Evolutionary conservation across 345 rosid species (phyloP).

Genomic region (Eucalyptus tenuipes): DNA sequence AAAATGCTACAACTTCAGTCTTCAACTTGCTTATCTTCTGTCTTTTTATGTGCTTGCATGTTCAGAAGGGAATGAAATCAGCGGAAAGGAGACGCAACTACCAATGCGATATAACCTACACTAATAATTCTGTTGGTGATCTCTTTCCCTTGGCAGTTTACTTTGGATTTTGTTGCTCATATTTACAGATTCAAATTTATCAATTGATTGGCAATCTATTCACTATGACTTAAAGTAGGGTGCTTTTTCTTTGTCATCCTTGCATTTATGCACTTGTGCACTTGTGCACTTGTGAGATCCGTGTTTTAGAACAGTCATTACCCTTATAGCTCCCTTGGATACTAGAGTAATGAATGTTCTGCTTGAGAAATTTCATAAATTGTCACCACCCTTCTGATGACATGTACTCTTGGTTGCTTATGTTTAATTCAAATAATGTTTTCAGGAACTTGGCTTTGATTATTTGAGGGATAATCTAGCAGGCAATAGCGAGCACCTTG

Average conservation of each 20-base stretch:
- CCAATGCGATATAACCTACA: slow-evolving; percentile 83
- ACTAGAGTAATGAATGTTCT: not conserved
- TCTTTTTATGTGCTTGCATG: slow-evolving; percentile 2
- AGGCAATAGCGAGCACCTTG: slow-evolving; percentile 67
- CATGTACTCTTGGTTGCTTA: not conserved
- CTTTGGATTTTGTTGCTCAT: not conserved
- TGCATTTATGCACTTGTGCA: not conserved
- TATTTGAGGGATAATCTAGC: slow-evolving; percentile 95
- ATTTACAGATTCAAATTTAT: not conserved
- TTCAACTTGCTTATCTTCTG: not conserved
- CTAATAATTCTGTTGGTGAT: slow-evolving; percentile 72
- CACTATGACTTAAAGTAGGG: not conserved
- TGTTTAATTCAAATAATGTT: slow-evolving; percentile 1
- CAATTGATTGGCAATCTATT: not conserved
- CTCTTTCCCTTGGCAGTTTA: not conserved
- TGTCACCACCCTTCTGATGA: not conserved
- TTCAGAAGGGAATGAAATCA: slow-evolving; percentile 74
- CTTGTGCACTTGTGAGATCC: not conserved
- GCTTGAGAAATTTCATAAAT: not conserved
- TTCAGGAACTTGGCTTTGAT: slow-evolving; percentile 97
- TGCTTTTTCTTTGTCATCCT: not conserved
- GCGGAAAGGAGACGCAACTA: slow-evolving; percentile 75
- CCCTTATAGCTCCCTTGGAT: not conserved
- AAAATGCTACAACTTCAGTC: not conserved
- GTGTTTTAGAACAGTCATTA: not conserved